phyloP scores from a whole-genome alignment of 257 asterid genomes.

The Nicotiana undulata region DNA sequence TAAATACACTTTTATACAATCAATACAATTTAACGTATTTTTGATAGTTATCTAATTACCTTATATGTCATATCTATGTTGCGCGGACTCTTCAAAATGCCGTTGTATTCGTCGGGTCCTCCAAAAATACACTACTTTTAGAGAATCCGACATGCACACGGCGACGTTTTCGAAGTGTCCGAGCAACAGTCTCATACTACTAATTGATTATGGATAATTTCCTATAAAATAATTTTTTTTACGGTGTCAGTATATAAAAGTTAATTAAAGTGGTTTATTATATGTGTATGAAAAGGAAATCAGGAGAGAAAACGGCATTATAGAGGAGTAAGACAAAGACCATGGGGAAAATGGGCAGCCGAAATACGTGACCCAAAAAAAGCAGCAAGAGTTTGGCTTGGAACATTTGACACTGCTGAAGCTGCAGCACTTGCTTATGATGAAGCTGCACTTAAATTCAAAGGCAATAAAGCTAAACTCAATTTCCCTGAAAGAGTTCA shows the following conservation, averaged over 20 bases:
- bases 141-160: no score
- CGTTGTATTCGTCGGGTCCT: no score
- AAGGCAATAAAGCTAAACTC: conserved; percentile 13
- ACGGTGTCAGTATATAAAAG: background rate
- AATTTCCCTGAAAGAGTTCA: conserved; percentile 11
- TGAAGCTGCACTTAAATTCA: conserved; percentile 12
- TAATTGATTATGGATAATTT: no score
- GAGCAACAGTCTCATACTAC: no score
- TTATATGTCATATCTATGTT: no score
- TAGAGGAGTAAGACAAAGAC: conserved; percentile 11
- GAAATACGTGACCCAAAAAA: conserved; percentile 14
- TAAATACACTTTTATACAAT: background rate
- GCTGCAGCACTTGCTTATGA: conserved; percentile 9
- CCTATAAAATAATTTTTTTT: background rate
- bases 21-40: no score
- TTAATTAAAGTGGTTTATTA: background rate
- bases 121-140: no score
- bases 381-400: conserved; percentile 13
- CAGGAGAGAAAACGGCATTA: background rate
- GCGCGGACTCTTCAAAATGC: no score
- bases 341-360: conserved; percentile 14
- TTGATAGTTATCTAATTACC: no score
- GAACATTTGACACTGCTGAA: conserved; percentile 8
- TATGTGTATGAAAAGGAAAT: background rate
- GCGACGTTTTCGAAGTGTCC: no score